Percentiles rank a stretch among this genome's conserved stretches.
phyloP scores from a whole-genome alignment of 257 asterid genomes.

The Nicotiana attenuata region DNA sequence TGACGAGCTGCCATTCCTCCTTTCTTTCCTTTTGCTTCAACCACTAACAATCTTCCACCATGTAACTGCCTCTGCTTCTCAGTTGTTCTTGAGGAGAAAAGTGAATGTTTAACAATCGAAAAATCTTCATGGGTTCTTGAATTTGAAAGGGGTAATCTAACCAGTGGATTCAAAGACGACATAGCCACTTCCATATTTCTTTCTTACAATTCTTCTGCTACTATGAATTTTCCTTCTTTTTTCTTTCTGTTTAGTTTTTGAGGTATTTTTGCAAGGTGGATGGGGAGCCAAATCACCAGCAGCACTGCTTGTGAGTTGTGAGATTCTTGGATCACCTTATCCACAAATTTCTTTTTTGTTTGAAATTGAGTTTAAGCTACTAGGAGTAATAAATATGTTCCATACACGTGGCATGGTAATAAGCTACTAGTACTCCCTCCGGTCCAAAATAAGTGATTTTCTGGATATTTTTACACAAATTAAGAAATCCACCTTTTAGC shows the following conservation, averaged over 20 bases:
- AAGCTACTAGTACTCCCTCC: too few species aligned
- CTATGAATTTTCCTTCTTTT: neutral
- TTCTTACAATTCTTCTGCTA: neutral
- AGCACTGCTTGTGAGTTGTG: neutral
- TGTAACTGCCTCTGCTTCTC: conserved; percentile 18
- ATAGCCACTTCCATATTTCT: conserved; percentile 48
- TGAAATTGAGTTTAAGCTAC: neutral
- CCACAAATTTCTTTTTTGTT: conserved; percentile 12
- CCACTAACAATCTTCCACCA: conserved; percentile 26
- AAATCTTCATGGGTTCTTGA: conserved; percentile 37
- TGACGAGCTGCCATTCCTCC: conserved; percentile 85
- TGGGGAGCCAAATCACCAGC: conserved; percentile 23
- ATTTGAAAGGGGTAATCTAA: conserved; percentile 47
- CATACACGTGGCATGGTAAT: conserved; percentile 4
- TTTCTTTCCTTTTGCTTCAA: conserved; percentile 85
- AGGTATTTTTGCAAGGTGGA: conserved; percentile 10
- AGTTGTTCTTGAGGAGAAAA: conserved; percentile 30
- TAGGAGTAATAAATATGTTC: neutral
- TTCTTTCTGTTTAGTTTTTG: neutral
- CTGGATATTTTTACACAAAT: too few species aligned
- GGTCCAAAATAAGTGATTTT: too few species aligned
- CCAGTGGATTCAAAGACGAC: conserved; percentile 61
- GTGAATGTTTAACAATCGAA: conserved; percentile 41
- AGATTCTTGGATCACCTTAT: conserved; percentile 20
- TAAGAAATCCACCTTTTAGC: too few species aligned